Evolutionary conservation across 225 moss, liverwort and hornwort genomes (phyloP).

Genomic region (Climacium dendroides): DNA sequence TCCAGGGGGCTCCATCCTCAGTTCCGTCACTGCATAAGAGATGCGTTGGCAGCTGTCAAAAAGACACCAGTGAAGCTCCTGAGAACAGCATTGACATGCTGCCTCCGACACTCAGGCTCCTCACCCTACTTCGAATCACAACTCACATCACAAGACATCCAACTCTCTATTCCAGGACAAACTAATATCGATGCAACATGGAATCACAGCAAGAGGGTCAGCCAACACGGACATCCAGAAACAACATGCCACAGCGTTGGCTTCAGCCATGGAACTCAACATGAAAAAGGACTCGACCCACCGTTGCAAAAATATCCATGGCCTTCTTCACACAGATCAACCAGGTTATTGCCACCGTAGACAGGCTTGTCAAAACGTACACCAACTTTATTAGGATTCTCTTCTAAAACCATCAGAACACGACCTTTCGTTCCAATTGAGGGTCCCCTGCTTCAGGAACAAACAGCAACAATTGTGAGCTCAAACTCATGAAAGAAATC

Average conservation of each 20-base stretch:
- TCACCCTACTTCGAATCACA: neutral
- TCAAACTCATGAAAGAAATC: neutral
- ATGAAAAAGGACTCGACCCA: constrained; percentile 1
- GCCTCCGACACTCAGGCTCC: neutral
- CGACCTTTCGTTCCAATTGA: constrained; percentile 80
- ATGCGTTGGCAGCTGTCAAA: constrained; percentile 65
- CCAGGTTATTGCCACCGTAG: constrained; percentile 85
- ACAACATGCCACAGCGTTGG: neutral
- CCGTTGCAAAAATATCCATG: constrained; percentile 93
- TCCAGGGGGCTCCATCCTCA: constrained; percentile 89
- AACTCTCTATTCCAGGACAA: neutral
- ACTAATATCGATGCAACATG: neutral
- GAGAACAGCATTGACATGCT: constrained; percentile 45
- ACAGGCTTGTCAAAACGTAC: constrained; percentile 93
- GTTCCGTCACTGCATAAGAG: constrained; percentile 79
- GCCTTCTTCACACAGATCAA: constrained; percentile 87
- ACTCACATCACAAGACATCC: neutral
- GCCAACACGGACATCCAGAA: neutral
- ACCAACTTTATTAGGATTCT: constrained; percentile 83
- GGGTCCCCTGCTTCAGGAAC: constrained; percentile 79
- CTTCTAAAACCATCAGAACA: constrained; percentile 81
- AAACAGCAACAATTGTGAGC: constrained; percentile 13
- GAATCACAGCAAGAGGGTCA: neutral
- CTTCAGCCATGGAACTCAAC: neutral
- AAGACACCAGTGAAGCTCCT: constrained; percentile 35